Percentiles rank a stretch among this genome's conserved stretches.
These are phyloP conservation scores for Amylocarpus encephaloides DNA, from an alignment of 2,329 filamentous ascomycete species.

Conservation along the genomic window DNA sequence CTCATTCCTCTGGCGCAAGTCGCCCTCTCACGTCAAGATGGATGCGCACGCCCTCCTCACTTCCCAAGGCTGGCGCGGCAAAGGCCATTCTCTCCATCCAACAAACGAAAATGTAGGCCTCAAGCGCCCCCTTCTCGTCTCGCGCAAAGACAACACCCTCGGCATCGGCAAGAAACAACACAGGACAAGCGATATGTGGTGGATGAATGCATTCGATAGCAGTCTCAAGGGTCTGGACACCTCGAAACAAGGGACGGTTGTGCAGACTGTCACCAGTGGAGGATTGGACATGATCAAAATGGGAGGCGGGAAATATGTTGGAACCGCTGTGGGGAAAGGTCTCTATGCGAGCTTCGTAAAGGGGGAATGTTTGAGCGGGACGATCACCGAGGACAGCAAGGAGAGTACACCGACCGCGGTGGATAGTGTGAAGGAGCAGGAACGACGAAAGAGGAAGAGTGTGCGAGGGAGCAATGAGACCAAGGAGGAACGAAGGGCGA, in stretches of 20 bases:
- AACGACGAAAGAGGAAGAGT: constrained; percentile 29
- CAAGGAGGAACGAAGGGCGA: constrained; percentile 33
- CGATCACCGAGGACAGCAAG: constrained; percentile 38
- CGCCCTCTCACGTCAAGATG: constrained; percentile 46
- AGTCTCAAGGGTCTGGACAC: constrained; percentile 75
- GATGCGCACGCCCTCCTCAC: constrained; percentile 77
- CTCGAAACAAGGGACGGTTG: constrained; percentile 46
- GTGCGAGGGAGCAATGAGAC: constrained; percentile 30
- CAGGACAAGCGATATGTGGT: constrained; percentile 77
- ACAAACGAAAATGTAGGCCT: constrained; percentile 68
- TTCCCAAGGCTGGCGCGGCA: constrained; percentile 83
- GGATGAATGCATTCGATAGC: constrained; percentile 90
- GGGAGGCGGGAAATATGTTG: constrained; percentile 51
- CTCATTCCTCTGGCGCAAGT: not conserved
- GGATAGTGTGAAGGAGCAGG: constrained; percentile 26
- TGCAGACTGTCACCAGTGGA: constrained; percentile 49
- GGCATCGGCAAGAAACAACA: constrained; percentile 75
- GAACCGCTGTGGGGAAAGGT: constrained; percentile 36
- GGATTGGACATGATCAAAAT: constrained; percentile 51
- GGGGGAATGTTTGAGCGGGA: constrained; percentile 72
- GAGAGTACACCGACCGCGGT: constrained; percentile 12
- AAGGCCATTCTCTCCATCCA: constrained; percentile 80
- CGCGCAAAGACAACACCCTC: constrained; percentile 72
- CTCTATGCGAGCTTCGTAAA: constrained; percentile 81
- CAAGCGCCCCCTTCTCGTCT: constrained; percentile 73